Base-by-base conservation (phyloP, 179 eudicot species). In the Beta lomatogona region DNA sequence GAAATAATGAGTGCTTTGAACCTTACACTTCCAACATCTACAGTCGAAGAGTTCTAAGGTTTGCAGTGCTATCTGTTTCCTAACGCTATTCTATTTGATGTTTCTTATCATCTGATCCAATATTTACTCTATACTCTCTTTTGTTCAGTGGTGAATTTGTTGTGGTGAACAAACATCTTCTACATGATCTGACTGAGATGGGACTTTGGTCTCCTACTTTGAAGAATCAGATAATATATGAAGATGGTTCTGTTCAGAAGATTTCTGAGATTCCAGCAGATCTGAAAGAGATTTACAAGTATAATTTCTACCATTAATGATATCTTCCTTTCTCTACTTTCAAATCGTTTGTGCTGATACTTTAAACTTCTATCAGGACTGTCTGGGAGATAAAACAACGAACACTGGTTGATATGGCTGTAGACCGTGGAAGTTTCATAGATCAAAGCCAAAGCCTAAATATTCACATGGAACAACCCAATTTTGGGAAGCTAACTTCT, bases 401-500 rank as follows among this genome's bases (percentile, higher is more conserved):
- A 77, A 89, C 91, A 44, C 77, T 93, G 86, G 97, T 95, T 55
- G 97, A 94, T 79, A 94, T 94, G 98, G 97, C 98, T 46, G 97
- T 82, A 41, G 97, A 94, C 53, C 93, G 97, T 68, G 98, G 98
- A 28, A 88, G 95, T 85, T 95, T 82, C 81, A 95, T 91, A 3
- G 97, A 95, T 87, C 98, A 93, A 85, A 95, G 97, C 83, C 98
- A 95, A 64, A 95, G 98, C 80, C 85, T 95, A 3, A 95, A 95
- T 74, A 93, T 95, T 81, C 97, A 93, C 74, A 95, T 95, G 98
- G 97, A 92, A 76, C 94, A 93, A 79, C 90, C 97, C 44, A 92
- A 89, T 80, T 91, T 90, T 44, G 95, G 94, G 55, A 95, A 95
- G 82, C 92, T 95, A 13, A 93, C 97, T 61, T 93, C 98, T 22